Conservation (phyloP, 2,329 filamentous ascomycete species). For the Erysiphe neolycopersici region DNA sequence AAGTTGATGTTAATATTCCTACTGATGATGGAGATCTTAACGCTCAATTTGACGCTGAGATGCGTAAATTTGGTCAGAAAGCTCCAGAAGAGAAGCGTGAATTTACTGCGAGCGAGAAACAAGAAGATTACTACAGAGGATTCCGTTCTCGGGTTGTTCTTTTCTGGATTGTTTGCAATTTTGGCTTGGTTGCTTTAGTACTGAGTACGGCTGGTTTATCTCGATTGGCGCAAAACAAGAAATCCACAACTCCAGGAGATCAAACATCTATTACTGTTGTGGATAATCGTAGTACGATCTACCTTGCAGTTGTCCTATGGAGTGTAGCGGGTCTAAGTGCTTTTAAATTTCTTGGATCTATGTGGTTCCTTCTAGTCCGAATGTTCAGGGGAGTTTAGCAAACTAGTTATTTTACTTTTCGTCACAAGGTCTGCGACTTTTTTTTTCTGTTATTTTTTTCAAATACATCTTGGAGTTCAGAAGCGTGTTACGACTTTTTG, state of each 20-base stretch:
- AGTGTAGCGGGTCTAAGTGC: slow-evolving; percentile 13
- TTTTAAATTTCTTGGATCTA: slow-evolving; percentile 14
- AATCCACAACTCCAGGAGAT: slow-evolving; percentile 16
- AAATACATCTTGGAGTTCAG: not conserved
- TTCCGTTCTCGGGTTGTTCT: slow-evolving; percentile 81
- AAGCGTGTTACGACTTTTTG: too few species aligned
- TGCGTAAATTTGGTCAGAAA: slow-evolving; percentile 48
- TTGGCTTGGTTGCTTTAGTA: slow-evolving; percentile 65
- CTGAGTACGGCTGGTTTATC: slow-evolving; percentile 66
- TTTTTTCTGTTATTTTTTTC: not conserved
- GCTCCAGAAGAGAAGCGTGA: slow-evolving; percentile 42
- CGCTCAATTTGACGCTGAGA: slow-evolving; percentile 73
- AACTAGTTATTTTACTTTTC: not conserved
- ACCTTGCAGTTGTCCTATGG: slow-evolving; percentile 14
- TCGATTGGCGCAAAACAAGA: slow-evolving; percentile 33
- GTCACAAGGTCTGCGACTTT: not conserved
- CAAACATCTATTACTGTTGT: slow-evolving; percentile 12
- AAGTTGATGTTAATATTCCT: slow-evolving; percentile 65
- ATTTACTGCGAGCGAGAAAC: slow-evolving; percentile 39
- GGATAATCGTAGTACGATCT: slow-evolving; percentile 20
- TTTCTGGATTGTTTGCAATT: slow-evolving; percentile 91
- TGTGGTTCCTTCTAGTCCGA: slow-evolving; percentile 47
- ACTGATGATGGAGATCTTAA: slow-evolving; percentile 90
- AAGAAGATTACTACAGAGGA: slow-evolving; percentile 96
- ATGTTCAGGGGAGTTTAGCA: slow-evolving; percentile 49